phyloP scores from a whole-genome alignment of 116 monocot species.

The Papilionanthe hybrid region DNA sequence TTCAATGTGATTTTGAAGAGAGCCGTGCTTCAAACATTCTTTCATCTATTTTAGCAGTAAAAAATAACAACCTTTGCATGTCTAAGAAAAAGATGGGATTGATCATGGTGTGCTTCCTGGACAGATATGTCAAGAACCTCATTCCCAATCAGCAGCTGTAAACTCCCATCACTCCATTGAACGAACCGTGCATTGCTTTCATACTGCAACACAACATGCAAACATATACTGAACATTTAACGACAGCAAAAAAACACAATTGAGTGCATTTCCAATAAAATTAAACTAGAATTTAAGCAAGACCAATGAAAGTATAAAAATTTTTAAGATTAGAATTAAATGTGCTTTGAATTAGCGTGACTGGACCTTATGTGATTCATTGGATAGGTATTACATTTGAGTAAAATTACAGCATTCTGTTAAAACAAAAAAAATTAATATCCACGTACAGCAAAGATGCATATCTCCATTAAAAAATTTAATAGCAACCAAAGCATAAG shows the following conservation, averaged over 20 bases:
- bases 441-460: too few relatives aligned
- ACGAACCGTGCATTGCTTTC: conserved; percentile 99
- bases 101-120: conserved; percentile 91
- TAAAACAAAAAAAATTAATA: too few relatives aligned
- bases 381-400: too few relatives aligned
- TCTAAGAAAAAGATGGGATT: conserved; percentile 87
- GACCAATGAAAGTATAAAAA: neutral
- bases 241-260: neutral
- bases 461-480: too few relatives aligned
- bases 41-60: neutral
- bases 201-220: conserved; percentile 36
- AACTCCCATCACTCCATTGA: conserved; percentile 93
- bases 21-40: neutral
- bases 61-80: conserved; percentile 70
- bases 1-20: neutral
- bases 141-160: conserved; percentile 94
- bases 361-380: too few relatives aligned
- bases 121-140: conserved; percentile 96
- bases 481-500: too few relatives aligned
- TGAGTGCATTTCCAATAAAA: neutral
- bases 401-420: too few relatives aligned
- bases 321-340: neutral
- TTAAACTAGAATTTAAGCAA: neutral
- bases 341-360: neutral
- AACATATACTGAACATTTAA: neutral